Evolutionary conservation across 2,329 filamentous ascomycete species (phyloP).

Genomic region (Colletotrichum sp.): DNA sequence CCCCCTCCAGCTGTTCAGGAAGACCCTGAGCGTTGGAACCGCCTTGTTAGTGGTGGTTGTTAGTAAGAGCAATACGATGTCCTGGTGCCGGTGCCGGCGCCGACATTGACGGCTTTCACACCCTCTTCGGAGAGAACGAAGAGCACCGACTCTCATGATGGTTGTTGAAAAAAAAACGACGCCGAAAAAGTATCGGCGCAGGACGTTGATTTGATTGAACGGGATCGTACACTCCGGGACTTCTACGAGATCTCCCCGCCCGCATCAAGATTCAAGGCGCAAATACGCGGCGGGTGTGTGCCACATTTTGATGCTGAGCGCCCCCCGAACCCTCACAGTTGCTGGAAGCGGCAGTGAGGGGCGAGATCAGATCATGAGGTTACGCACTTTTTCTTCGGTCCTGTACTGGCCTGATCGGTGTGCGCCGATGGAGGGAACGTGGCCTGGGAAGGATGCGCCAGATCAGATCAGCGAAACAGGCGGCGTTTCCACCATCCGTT

Average conservation of each 20-base stretch:
- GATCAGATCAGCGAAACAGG: background rate
- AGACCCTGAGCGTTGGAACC: background rate
- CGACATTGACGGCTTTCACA: background rate
- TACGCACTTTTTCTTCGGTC: background rate
- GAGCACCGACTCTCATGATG: background rate
- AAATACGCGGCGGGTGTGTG: background rate
- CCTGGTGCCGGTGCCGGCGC: background rate
- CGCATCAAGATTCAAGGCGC: background rate
- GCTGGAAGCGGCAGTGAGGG: background rate
- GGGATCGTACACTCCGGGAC: background rate
- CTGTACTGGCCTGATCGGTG: background rate
- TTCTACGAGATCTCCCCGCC: background rate
- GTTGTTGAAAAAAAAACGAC: background rate
- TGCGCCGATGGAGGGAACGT: background rate
- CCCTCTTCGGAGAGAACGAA: conserved; percentile 11
- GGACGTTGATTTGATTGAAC: background rate
- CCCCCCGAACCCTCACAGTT: background rate
- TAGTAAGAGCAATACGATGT: background rate
- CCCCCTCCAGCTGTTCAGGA: background rate
- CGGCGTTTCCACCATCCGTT: background rate
- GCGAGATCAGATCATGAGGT: background rate
- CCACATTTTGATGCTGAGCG: background rate
- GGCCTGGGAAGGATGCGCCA: background rate
- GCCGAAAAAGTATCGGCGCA: background rate
- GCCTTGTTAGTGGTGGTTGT: background rate